Conservation (phyloP, 2,329 filamentous ascomycete species). For the Trichoderma atroviride region DNA sequence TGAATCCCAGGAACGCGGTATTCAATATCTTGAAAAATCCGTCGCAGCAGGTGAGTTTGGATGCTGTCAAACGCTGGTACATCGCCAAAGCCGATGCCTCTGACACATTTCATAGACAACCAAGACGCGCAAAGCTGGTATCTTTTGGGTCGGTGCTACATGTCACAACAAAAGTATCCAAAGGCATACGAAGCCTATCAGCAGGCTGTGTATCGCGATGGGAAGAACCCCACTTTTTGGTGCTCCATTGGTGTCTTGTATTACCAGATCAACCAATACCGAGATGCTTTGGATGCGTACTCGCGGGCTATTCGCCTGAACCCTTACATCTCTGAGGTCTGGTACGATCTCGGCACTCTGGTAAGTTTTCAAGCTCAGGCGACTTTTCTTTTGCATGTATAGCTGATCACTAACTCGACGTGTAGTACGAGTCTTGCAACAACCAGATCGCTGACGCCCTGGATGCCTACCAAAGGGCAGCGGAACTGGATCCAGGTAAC, state of each 20-base stretch:
- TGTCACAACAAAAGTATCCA: slow-evolving; percentile 98
- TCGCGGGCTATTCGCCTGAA: slow-evolving; percentile 95
- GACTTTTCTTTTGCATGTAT: background rate
- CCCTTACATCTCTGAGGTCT: slow-evolving; percentile 97
- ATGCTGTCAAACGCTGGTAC: background rate
- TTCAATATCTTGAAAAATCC: slow-evolving; percentile 96
- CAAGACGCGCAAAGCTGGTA: slow-evolving; percentile 98
- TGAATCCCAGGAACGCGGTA: slow-evolving; percentile 90
- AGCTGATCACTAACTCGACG: slow-evolving; percentile 37
- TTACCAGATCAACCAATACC: slow-evolving; percentile 99
- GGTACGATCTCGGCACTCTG: slow-evolving; percentile 96
- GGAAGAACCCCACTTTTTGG: slow-evolving; percentile 98
- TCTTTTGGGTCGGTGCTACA: slow-evolving; percentile 94
- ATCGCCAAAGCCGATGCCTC: slow-evolving; percentile 34
- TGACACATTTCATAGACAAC: slow-evolving; percentile 64
- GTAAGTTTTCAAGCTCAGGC: slow-evolving; percentile 58
- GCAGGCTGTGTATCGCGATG: slow-evolving; percentile 96
- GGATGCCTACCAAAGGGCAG: slow-evolving; percentile 92
- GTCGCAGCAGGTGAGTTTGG: slow-evolving; percentile 78
- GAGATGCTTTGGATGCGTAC: slow-evolving; percentile 95
- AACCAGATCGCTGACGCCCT: slow-evolving; percentile 96
- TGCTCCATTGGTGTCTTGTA: slow-evolving; percentile 98
- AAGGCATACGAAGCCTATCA: slow-evolving; percentile 99
- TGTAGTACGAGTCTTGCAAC: slow-evolving; percentile 95
- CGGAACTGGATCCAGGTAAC: slow-evolving; percentile 89